phyloP scores from a whole-genome alignment of 2,329 filamentous ascomycete species.

The Fusarium sororula region DNA sequence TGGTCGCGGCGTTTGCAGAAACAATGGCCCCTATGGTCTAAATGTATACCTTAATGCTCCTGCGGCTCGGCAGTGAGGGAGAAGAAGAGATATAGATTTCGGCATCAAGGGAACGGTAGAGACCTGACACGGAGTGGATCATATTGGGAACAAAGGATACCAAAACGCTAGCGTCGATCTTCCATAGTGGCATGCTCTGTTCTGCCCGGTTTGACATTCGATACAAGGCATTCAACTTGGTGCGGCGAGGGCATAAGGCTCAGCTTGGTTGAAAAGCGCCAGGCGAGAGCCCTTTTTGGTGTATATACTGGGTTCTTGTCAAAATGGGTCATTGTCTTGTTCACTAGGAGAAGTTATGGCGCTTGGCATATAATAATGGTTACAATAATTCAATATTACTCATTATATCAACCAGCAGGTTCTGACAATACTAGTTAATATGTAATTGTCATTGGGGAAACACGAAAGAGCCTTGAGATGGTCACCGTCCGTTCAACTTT shows the following conservation, averaged over 20 bases:
- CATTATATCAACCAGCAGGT: not conserved
- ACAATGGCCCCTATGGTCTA: constrained; percentile 34
- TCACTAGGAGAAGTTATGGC: not conserved
- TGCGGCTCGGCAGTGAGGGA: constrained; percentile 36
- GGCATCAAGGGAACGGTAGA: constrained; percentile 23
- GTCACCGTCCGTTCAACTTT: not conserved
- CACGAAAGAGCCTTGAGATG: not conserved
- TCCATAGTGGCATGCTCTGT: constrained; percentile 14
- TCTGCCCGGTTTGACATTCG: constrained; percentile 24
- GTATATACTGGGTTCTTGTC: not conserved
- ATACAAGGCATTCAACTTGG: not conserved
- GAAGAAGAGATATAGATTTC: constrained; percentile 24
- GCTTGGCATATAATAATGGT: constrained; percentile 2
- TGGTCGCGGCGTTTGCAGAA: constrained; percentile 38
- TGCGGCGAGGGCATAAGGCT: constrained; percentile 17
- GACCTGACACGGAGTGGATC: constrained; percentile 13
- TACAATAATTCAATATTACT: constrained; percentile 15
- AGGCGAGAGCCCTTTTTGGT: not conserved
- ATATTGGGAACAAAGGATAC: constrained; percentile 12
- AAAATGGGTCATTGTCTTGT: not conserved
- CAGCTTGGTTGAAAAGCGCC: constrained; percentile 6
- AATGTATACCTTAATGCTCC: constrained; percentile 43
- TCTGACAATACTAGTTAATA: not conserved
- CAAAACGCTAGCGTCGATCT: constrained; percentile 10
- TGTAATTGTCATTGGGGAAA: not conserved